Evolutionary conservation across 1,139 yeast species (phyloP).

Genomic region (Scheffersomyces titani): DNA sequence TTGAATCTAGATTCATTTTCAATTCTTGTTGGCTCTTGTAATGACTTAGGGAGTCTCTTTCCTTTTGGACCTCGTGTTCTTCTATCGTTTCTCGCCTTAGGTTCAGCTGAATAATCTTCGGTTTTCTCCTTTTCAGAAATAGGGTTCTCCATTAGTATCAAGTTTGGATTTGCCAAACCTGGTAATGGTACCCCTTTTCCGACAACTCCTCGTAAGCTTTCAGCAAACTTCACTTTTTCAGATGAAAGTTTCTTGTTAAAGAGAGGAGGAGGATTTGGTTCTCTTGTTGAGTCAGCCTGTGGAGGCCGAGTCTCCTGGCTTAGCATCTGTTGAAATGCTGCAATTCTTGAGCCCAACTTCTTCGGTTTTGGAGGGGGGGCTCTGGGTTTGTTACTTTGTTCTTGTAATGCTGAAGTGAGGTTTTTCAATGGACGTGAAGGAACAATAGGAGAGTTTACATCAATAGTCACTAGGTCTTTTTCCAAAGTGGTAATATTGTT

Average conservation of each 20-base stretch:
- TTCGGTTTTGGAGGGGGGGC: slow-evolving; percentile 73
- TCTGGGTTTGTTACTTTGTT: slow-evolving; percentile 17
- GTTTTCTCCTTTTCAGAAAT: slow-evolving; percentile 10
- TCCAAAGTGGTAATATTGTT: background rate
- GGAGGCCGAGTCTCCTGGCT: slow-evolving; percentile 25
- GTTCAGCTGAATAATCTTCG: slow-evolving; percentile 7
- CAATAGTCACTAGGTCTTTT: background rate
- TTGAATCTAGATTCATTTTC: slow-evolving; percentile 30
- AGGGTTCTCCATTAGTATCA: slow-evolving; percentile 17
- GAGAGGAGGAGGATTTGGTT: slow-evolving; percentile 3
- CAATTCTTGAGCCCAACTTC: slow-evolving; percentile 73
- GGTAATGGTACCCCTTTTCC: slow-evolving; percentile 60
- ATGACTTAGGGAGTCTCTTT: slow-evolving; percentile 68
- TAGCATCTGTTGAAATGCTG: slow-evolving; percentile 77
- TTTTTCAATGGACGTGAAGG: slow-evolving; percentile 5
- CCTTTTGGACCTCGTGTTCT: slow-evolving; percentile 81
- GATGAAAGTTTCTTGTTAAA: slow-evolving; percentile 25
- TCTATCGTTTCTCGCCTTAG: slow-evolving; percentile 11
- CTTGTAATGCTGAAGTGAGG: background rate
- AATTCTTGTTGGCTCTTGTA: slow-evolving; percentile 47
- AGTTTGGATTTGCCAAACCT: slow-evolving; percentile 55
- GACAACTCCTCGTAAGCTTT: slow-evolving; percentile 58
- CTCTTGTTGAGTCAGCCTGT: slow-evolving; percentile 5
- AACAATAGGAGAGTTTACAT: slow-evolving; percentile 2
- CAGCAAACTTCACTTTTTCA: slow-evolving; percentile 50